Base-by-base conservation (phyloP, 2,329 filamentous ascomycete species). In the Aspergillus hiratsukae region DNA sequence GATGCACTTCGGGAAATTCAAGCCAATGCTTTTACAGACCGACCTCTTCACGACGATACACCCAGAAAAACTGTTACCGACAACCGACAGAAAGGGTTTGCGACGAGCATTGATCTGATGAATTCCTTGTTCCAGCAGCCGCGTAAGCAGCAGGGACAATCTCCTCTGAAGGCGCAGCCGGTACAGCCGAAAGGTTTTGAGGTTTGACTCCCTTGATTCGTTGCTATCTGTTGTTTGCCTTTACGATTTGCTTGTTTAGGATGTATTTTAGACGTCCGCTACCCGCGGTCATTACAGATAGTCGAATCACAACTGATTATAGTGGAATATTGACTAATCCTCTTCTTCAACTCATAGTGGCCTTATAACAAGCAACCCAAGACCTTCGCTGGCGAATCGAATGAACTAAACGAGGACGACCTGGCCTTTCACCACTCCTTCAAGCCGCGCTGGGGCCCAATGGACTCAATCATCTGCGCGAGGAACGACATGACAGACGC, bases 81-180 rank as follows among this genome's bases (percentile, higher is more conserved):
- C 35, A 55, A 59, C 11, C 65, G 59, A 17, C 80, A 82, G 53
- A 84, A 84, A 61, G 87, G 88, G 0, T 93, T 96, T 73, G 83
- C 86, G 21, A 96, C 89, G 21, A 92, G 89, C 68, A 96, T 97
- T 76, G 94, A 97, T 78, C 79, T 97, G 71, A 97, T 96, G 91
- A 93, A 96, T 71, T 96, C 91, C 49, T 79, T 97, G 55, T 97
- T 95, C 75, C 88, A 89, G 72, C 84, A 88, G 74, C 81, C 86
- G 61, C 68, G 69, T 57, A 72, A 75, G 65, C 68, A 75, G 59
- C 81, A 80, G 56, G 54, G 50, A 3, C 57, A 64, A 53, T 81
- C 81, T 61, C 75, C 77, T 53, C 79, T 83, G 66, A 83, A 80
- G 65, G 71, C 80, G 54, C 81, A 82, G 67, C 79, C 78, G 63